Percentiles rank a stretch among this genome's conserved stretches.
Evolutionary conservation across 1,284 basidiomycete species (phyloP).

Genomic region (Fomitopsis pinicola): DNA sequence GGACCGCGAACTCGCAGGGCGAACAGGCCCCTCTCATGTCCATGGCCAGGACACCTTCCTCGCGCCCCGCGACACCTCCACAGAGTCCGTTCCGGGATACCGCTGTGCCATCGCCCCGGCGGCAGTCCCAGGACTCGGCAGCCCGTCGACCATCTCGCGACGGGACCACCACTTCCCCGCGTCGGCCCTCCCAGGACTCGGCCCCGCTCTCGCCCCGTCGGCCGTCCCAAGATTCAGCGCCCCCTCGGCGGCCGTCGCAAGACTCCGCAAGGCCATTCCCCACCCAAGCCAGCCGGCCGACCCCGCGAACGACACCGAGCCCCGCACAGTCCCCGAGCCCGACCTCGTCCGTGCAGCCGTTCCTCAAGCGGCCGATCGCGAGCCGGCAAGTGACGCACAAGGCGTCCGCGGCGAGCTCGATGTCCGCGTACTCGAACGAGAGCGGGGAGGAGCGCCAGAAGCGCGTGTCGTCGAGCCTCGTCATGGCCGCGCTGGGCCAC

Average conservation of each 20-base stretch:
- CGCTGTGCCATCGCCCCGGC: background rate
- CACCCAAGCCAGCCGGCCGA: background rate
- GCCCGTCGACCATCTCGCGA: background rate
- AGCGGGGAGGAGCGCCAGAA: slow-evolving; percentile 28
- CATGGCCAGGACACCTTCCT: background rate
- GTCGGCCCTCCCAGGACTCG: background rate
- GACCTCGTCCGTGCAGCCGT: slow-evolving; percentile 10
- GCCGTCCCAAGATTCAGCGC: background rate
- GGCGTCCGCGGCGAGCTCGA: slow-evolving; percentile 25
- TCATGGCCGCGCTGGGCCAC: slow-evolving; percentile 20
- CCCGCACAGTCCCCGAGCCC: slow-evolving; percentile 7
- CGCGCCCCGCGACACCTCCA: background rate
- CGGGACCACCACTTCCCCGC: background rate
- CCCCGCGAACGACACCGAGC: background rate
- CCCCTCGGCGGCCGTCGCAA: background rate
- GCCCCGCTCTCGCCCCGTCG: background rate
- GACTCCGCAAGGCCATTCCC: background rate
- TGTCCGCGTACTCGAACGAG: slow-evolving; percentile 30
- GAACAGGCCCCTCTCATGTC: slow-evolving; percentile 2
- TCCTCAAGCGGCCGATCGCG: slow-evolving; percentile 14
- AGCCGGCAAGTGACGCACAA: slow-evolving; percentile 13
- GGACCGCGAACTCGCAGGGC: slow-evolving; percentile 2
- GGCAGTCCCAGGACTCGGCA: background rate
- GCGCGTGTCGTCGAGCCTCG: slow-evolving; percentile 21
- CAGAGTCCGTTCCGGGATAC: background rate